These are phyloP conservation scores for Colletotrichum lupini DNA, from an alignment of 2,329 filamentous ascomycete genomes.

Conservation along the genomic window DNA sequence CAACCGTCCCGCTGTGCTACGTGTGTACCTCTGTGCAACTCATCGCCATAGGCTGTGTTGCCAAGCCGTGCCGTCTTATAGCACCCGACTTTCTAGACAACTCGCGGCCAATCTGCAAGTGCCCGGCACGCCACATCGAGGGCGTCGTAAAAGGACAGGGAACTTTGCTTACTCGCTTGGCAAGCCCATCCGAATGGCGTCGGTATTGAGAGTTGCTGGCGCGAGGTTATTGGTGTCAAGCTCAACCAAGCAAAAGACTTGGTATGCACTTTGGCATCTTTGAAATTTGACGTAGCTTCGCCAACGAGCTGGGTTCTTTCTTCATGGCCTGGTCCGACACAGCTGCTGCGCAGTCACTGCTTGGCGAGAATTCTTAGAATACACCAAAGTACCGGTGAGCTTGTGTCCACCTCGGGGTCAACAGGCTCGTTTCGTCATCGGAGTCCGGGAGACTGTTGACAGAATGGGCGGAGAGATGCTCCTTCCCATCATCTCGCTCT, in stretches of 20 bases:
- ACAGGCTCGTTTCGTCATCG: background rate
- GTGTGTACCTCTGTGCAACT: constrained; percentile 13
- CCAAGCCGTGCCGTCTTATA: background rate
- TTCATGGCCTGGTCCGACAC: background rate
- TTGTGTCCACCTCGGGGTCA: background rate
- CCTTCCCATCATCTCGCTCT: background rate
- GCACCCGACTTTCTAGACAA: background rate
- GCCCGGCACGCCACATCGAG: background rate
- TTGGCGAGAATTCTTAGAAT: background rate
- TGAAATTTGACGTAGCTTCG: background rate
- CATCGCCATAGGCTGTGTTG: background rate
- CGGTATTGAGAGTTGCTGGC: background rate
- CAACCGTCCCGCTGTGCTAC: background rate
- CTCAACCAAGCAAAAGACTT: background rate
- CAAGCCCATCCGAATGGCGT: background rate
- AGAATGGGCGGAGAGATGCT: background rate
- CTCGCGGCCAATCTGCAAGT: background rate
- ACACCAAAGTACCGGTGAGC: background rate
- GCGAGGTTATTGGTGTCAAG: background rate
- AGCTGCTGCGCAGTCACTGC: background rate
- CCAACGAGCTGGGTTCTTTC: background rate
- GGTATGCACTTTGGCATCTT: too few species aligned
- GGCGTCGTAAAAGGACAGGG: background rate
- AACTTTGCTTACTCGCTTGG: background rate
- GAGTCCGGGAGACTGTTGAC: background rate